Base-by-base conservation (phyloP, 2,329 filamentous ascomycete species). In the Alternaria arbusti region DNA sequence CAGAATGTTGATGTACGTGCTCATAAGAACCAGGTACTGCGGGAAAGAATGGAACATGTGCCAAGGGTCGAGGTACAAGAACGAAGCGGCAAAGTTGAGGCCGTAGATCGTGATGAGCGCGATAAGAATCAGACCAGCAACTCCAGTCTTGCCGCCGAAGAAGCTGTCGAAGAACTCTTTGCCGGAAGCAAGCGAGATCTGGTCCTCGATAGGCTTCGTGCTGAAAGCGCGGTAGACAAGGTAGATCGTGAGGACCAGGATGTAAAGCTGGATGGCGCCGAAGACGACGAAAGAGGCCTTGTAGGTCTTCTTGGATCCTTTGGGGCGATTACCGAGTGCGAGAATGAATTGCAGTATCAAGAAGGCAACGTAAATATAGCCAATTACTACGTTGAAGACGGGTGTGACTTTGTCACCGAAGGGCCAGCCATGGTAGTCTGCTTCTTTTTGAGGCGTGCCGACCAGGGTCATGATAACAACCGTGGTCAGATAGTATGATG, bases 1-100 rank as follows among this genome's bases (percentile, higher is more conserved):
- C 77, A 99, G 91, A 71, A 99, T 96, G 86, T 99, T 99, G 89
- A 97, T 95, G 84, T 97, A 98, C 15, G 94, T 96, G 15, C 94
- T 97, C 88, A 96, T 96, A 78, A 97, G 89, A 61, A 97, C 84
- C 74, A 98, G 85, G 80, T 98, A 98, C 78, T 92, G 89, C n/a
- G 91, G 91, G 88, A 97, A 99, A 3, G 95, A 98, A 78, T 95
- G 96, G 85, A 99, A 97, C 96, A 99, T 98, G 87, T 99, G 96
- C 96, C 96, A 99, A 25, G 96, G 96, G 81, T 99, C 96, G 75
- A 97, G 86, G 84, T 99, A 99, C 82, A 99, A 84, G 87, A 99
- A 97, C 3, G 95, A 98, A 6, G 95, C 94, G 62, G 98, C 85
- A 78, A 94, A 98, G 89, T 98, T 97, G 63, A 99, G 88, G 82